Percentiles rank a stretch among this genome's conserved stretches.
Conservation (phyloP, 169 alveolate species). For the Babesia gibsoni region DNA sequence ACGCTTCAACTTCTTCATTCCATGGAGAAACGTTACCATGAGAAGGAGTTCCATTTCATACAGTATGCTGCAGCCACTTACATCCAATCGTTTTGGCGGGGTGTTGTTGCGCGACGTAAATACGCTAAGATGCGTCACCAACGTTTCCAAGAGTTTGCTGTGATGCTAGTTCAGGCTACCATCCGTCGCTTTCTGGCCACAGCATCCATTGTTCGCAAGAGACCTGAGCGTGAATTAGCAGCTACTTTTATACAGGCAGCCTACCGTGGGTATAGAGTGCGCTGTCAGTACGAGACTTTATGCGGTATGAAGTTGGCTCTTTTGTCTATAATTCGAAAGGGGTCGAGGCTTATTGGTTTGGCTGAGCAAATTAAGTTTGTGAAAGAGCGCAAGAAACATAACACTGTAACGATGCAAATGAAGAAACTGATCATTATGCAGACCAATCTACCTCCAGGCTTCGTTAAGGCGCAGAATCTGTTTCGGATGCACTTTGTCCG, state of each 20-base stretch:
- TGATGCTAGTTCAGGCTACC: conserved; percentile 29
- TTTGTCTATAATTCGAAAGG: conserved; percentile 69
- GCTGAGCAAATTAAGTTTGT: conserved; percentile 60
- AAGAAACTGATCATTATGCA: conserved; percentile 65
- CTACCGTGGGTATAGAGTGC: conserved; percentile 49
- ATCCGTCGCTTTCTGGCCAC: conserved; percentile 49
- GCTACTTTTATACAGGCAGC: conserved; percentile 52
- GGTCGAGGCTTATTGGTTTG: conserved; percentile 68
- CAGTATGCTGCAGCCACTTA: conserved; percentile 72
- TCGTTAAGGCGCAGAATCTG: conserved; percentile 72
- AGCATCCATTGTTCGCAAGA: conserved; percentile 3
- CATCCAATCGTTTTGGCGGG: conserved; percentile 75
- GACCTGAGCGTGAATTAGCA: conserved; percentile 19
- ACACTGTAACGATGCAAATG: conserved; percentile 59
- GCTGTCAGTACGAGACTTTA: conserved; percentile 36
- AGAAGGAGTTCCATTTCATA: conserved; percentile 59
- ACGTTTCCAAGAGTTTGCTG: conserved; percentile 39
- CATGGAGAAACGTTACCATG: conserved; percentile 60
- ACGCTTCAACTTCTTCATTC: conserved; percentile 41
- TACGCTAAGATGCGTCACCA: conserved; percentile 9
- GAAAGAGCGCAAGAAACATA: conserved; percentile 58
- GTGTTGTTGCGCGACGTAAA: conserved; percentile 27
- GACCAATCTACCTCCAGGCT: conserved; percentile 59
- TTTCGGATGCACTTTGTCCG: conserved; percentile 69
- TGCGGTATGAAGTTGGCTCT: conserved; percentile 61